Base-by-base conservation (phyloP, 2,329 filamentous ascomycete species). In the Microdochium paspali region DNA sequence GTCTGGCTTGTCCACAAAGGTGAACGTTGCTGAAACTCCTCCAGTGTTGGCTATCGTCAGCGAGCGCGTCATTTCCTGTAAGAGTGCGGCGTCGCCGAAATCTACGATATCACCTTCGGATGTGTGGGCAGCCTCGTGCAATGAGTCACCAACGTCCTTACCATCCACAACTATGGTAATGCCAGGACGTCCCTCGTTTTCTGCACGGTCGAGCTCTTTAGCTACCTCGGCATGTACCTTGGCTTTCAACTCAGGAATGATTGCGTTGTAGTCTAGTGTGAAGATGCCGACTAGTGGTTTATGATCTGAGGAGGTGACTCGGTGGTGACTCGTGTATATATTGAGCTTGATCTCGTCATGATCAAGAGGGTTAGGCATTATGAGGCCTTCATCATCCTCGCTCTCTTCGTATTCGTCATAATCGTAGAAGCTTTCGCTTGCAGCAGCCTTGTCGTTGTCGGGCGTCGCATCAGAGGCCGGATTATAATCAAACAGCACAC, bases 21-120 rank as follows among this genome's bases (percentile, higher is more conserved):
- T 78, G 58, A 96, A 85, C 0, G 74, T 86, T 0, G 93, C 90
- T 2, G 82, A 66, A 0, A 94, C 88, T 24, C 88, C 77, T 2
- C 93, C 85, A 0, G 93, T 98, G 56, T 98, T 98, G 24, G 93
- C 93, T 47, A 98, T 80, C 0, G 90, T 97, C 40, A 97, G 63
- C 3, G 74, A 79, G 4, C 84, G 77, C 9, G 72, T 74, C 54
- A 85, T 80, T 7, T 73, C 77, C 50, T 84, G 77, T 32, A 84
- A 72, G 57, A 85, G 94, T 2, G 76, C 71, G 2, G 96, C 70
- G 3, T 82, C 70, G 1, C 90, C 90, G 62, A 97, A 93, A 57
- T 91, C 80, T 1, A 97, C 77, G 18, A 40, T 20, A 12, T 18
- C 35, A 10, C 35, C 35, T 4, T 40, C 15, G 15, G 10, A 20